Evolutionary conservation across 2,329 filamentous ascomycete genomes (phyloP).

Genomic region (Fusarium algeriense): DNA sequence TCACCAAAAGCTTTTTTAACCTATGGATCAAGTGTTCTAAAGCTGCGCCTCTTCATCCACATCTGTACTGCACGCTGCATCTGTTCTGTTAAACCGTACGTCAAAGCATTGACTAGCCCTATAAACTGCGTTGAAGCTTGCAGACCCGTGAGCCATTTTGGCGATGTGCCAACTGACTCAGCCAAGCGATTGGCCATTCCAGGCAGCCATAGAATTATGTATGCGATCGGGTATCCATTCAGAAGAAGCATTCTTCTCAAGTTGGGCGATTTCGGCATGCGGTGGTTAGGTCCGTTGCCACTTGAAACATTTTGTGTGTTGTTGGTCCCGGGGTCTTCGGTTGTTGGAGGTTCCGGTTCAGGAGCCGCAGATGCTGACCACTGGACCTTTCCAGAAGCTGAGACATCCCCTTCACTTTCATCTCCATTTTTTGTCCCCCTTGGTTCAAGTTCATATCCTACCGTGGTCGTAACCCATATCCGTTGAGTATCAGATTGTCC

Average conservation of each 20-base stretch:
- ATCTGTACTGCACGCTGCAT: neutral
- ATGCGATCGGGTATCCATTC: neutral
- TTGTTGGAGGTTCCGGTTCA: neutral
- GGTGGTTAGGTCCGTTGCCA: neutral
- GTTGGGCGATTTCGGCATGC: neutral
- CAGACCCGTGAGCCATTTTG: neutral
- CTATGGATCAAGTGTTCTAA: neutral
- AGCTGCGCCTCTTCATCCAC: conserved; percentile 1
- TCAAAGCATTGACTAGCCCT: neutral
- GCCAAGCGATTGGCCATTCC: conserved; percentile 2
- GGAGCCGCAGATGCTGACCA: neutral
- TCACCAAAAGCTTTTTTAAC: neutral
- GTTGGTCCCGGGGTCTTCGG: neutral
- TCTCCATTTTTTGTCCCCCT: neutral
- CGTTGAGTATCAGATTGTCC: neutral
- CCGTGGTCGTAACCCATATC: neutral
- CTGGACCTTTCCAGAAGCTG: neutral
- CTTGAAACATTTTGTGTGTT: neutral
- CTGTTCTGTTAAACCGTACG: conserved; percentile 1
- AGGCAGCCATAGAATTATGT: neutral
- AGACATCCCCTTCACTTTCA: neutral
- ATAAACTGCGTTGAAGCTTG: neutral
- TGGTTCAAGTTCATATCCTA: neutral
- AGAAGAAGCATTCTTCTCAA: neutral
- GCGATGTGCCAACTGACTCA: neutral